Percentiles rank a stretch among this genome's conserved stretches.
Evolutionary conservation across 2,329 filamentous ascomycete species (phyloP).

Genomic region (Plectosphaerella cucumerina): DNA sequence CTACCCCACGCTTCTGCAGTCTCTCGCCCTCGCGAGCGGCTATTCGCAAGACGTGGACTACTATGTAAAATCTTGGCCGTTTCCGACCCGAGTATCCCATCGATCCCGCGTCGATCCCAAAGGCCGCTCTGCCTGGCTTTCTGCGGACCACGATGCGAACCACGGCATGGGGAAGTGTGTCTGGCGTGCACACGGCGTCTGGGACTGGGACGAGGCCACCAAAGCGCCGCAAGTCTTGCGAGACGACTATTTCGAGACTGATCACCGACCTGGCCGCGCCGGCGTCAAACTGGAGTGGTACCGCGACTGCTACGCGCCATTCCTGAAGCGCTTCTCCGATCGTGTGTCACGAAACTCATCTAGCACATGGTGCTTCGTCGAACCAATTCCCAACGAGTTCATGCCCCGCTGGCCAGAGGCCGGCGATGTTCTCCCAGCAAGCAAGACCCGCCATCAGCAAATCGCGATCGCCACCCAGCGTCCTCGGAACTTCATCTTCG

Average conservation of each 20-base stretch:
- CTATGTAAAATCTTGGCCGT: constrained; percentile 37
- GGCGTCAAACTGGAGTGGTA: constrained; percentile 34
- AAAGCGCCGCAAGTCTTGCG: constrained; percentile 20
- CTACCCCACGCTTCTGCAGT: constrained; percentile 31
- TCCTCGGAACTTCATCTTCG: constrained; percentile 31
- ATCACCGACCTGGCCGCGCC: constrained; percentile 30
- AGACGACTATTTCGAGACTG: constrained; percentile 30
- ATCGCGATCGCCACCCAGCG: constrained; percentile 18
- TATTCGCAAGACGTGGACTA: constrained; percentile 30
- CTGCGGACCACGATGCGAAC: constrained; percentile 12
- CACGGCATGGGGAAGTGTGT: constrained; percentile 28
- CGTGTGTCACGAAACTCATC: constrained; percentile 24
- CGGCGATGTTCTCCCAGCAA: constrained; percentile 18
- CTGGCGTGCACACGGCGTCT: constrained; percentile 34
- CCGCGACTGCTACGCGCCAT: constrained; percentile 35
- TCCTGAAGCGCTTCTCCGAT: constrained; percentile 29
- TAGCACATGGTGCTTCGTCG: constrained; percentile 29
- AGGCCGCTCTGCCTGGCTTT: constrained; percentile 29
- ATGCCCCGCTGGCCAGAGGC: constrained; percentile 29
- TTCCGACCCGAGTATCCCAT: constrained; percentile 31
- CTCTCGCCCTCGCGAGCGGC: constrained; percentile 34
- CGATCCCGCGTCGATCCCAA: constrained; percentile 29
- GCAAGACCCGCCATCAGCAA: constrained; percentile 10
- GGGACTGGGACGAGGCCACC: constrained; percentile 27
- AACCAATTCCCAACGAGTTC: constrained; percentile 36